Percentiles rank a stretch among this genome's conserved stretches.
Conservation (phyloP, 139 green algal genomes). For the Chlamydomonas incerta region DNA sequence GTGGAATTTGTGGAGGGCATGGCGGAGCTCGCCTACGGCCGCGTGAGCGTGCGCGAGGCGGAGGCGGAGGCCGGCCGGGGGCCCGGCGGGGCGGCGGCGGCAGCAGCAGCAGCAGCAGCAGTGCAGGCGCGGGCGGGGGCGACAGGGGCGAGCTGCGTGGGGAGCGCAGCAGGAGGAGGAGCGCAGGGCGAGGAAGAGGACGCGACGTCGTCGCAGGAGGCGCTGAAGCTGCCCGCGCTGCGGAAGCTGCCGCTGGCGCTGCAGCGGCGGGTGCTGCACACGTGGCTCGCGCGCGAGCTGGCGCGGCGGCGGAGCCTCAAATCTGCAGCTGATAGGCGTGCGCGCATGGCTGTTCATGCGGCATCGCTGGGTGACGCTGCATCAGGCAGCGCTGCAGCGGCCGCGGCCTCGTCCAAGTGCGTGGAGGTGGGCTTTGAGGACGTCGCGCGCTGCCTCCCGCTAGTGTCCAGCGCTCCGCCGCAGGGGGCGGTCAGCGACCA, state of each 20-base stretch:
- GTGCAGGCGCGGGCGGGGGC: too few species aligned
- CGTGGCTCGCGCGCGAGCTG: conserved; percentile 13
- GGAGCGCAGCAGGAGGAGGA: not conserved
- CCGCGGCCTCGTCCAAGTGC: not conserved
- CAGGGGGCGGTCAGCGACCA: conserved; percentile 29
- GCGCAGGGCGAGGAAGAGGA: not conserved
- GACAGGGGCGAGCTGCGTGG: not conserved
- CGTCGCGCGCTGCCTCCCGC: conserved; percentile 12
- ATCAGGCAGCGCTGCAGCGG: not conserved
- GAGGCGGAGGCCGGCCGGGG: not conserved
- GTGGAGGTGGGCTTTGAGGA: not conserved
- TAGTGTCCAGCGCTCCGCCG: not conserved
- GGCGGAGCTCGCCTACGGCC: not conserved
- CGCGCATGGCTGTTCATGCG: too few species aligned
- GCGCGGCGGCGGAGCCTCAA: not conserved
- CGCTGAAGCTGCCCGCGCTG: not conserved
- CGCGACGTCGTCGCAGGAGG: not conserved
- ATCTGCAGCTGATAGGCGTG: not conserved
- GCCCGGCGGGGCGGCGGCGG: too few species aligned
- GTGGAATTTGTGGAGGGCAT: not conserved
- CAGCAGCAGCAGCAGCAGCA: not conserved
- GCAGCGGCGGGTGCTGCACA: conserved; percentile 32
- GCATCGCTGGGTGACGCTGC: too few species aligned
- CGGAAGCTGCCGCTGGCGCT: conserved; percentile 5
- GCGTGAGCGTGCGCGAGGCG: not conserved